Evolutionary conservation across 2,329 filamentous ascomycete genomes (phyloP).

Genomic region (Paracorniculantispora psalliotae): DNA sequence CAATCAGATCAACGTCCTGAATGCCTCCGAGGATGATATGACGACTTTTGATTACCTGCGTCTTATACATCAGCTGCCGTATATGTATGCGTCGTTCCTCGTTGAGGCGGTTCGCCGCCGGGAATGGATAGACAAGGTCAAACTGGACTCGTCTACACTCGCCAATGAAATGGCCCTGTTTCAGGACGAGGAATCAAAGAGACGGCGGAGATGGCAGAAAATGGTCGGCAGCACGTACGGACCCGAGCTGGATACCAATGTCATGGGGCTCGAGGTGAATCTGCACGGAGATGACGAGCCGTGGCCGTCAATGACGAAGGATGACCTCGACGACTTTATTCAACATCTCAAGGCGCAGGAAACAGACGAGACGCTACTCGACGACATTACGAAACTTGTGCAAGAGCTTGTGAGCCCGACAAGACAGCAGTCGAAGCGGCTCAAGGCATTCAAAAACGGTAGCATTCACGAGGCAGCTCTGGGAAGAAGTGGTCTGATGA

Average conservation of each 20-base stretch:
- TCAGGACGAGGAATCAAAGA: slow-evolving; percentile 86
- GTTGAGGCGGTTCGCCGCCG: slow-evolving; percentile 79
- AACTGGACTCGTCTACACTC: slow-evolving; percentile 76
- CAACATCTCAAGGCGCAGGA: slow-evolving; percentile 60
- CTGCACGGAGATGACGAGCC: slow-evolving; percentile 70
- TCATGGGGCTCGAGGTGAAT: slow-evolving; percentile 79
- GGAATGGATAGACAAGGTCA: slow-evolving; percentile 91
- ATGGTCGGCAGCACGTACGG: slow-evolving; percentile 72
- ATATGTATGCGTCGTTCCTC: slow-evolving; percentile 83
- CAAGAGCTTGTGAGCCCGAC: slow-evolving; percentile 77
- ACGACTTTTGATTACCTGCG: slow-evolving; percentile 77
- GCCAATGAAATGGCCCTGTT: slow-evolving; percentile 91
- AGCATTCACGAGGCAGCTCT: slow-evolving; percentile 88
- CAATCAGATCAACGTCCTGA: slow-evolving; percentile 64
- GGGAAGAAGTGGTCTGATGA: slow-evolving; percentile 77
- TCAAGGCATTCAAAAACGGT: slow-evolving; percentile 94
- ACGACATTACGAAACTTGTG: slow-evolving; percentile 70
- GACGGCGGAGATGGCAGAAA: slow-evolving; percentile 86
- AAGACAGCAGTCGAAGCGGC: slow-evolving; percentile 77
- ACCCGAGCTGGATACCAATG: slow-evolving; percentile 61
- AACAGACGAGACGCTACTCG: slow-evolving; percentile 59
- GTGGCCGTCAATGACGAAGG: slow-evolving; percentile 73
- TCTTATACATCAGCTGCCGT: slow-evolving; percentile 76
- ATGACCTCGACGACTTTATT: slow-evolving; percentile 73
- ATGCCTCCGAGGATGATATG: slow-evolving; percentile 68